Conservation (phyloP, 495 filamentous ascomycete species). For the Rusavskia elegans region DNA sequence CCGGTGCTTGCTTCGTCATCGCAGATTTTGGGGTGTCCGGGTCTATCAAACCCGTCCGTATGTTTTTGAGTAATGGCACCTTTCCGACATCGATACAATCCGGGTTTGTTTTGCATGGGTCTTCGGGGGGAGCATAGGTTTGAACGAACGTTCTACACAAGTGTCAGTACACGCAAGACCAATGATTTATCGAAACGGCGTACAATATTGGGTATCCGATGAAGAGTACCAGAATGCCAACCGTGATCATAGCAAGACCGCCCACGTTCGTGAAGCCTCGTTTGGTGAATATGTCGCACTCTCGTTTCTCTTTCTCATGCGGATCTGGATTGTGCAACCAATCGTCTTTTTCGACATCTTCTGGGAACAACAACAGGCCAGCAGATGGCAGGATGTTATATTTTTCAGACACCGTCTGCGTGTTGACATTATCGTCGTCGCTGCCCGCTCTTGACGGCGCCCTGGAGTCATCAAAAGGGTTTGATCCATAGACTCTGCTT, state of each 20-base stretch:
- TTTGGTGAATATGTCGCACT: constrained; percentile 53
- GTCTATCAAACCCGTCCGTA: constrained; percentile 48
- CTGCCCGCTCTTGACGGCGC: constrained; percentile 44
- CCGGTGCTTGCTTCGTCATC: constrained; percentile 35
- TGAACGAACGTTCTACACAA: constrained; percentile 39
- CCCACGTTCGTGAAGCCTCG: constrained; percentile 54
- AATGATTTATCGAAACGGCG: not conserved
- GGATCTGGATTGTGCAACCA: constrained; percentile 59
- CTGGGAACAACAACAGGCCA: constrained; percentile 52
- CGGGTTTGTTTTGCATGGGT: constrained; percentile 26
- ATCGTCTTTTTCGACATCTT: constrained; percentile 69
- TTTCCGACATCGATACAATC: constrained; percentile 44
- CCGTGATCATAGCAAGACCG: constrained; percentile 40
- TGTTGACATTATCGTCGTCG: constrained; percentile 48
- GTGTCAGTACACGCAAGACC: constrained; percentile 6
- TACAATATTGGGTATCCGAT: constrained; percentile 64
- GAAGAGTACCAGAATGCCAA: constrained; percentile 52
- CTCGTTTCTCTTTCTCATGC: constrained; percentile 41
- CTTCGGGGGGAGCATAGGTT: constrained; percentile 11
- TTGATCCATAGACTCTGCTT: constrained; percentile 24
- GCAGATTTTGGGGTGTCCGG: constrained; percentile 52
- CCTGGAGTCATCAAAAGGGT: constrained; percentile 38
- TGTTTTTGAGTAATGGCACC: constrained; percentile 39
- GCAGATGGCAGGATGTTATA: constrained; percentile 63
- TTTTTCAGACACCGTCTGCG: constrained; percentile 64